These are phyloP conservation scores for Neurospora tetraspora DNA, from an alignment of 495 filamentous ascomycete genomes.

Conservation along the genomic window DNA sequence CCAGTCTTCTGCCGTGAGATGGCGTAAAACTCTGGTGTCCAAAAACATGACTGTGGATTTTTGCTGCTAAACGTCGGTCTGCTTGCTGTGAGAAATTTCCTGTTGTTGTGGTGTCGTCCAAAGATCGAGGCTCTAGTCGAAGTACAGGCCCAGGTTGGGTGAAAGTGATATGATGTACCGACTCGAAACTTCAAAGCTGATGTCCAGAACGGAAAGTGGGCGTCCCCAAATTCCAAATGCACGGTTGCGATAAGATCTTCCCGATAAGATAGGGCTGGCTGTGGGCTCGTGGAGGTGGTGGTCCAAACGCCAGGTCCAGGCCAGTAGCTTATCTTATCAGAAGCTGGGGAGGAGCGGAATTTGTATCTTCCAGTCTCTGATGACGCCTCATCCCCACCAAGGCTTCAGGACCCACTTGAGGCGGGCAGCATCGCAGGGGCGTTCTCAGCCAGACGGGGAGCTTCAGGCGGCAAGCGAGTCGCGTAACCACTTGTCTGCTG, in stretches of 20 bases:
- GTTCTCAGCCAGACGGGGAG: not conserved
- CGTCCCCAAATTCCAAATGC: not conserved
- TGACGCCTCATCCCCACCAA: not conserved
- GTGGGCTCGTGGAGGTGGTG: not conserved
- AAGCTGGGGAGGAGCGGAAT: not conserved
- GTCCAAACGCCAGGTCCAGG: not conserved
- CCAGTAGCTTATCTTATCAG: not conserved
- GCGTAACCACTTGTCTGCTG: slow-evolving; percentile 27
- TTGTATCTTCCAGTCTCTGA: not conserved
- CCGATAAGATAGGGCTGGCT: slow-evolving; percentile 3
- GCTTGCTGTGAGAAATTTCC: not conserved
- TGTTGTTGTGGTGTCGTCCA: not conserved
- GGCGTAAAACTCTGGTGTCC: slow-evolving; percentile 82
- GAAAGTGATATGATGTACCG: not conserved
- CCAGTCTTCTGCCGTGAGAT: slow-evolving; percentile 90
- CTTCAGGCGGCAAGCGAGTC: slow-evolving; percentile 32
- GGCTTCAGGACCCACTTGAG: not conserved
- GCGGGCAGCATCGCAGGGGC: not conserved
- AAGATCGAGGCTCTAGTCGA: not conserved
- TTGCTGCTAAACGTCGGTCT: not conserved
- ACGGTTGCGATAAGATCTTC: slow-evolving; percentile 1
- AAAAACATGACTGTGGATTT: slow-evolving; percentile 38
- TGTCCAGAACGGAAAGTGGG: not conserved
- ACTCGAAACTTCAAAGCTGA: not conserved
- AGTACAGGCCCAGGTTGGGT: not conserved